Evolutionary conservation across 495 filamentous ascomycete genomes (phyloP).

Genomic region (Hypoxylon fuscum): DNA sequence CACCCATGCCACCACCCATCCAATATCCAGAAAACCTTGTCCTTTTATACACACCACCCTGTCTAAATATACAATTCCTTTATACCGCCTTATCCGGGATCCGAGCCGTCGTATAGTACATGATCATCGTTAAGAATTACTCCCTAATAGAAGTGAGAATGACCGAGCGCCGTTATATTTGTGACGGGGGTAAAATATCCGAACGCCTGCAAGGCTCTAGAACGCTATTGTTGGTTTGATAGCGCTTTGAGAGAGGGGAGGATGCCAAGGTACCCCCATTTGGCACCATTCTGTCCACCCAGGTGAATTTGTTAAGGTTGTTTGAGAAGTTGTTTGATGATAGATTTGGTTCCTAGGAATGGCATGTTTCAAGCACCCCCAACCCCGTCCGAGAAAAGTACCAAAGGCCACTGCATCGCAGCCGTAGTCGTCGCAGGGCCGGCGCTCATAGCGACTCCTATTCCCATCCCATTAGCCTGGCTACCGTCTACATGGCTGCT

Average conservation of each 20-base stretch:
- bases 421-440: slow-evolving; percentile 31
- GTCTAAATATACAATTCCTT: not conserved
- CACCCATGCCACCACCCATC: no score
- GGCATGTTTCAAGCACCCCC: slow-evolving; percentile 31
- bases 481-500: slow-evolving; percentile 26
- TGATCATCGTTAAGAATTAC: slow-evolving; percentile 10
- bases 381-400: slow-evolving; percentile 44
- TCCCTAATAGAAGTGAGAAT: slow-evolving; percentile 9
- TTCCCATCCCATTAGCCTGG: slow-evolving; percentile 14
- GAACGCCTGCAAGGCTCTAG: no score
- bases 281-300: no score
- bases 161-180: not conserved
- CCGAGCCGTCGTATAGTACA: slow-evolving; percentile 33
- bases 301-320: not conserved
- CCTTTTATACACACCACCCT: not conserved
- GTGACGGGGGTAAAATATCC: not conserved
- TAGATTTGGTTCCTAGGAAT: not conserved
- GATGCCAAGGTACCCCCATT: no score
- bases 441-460: slow-evolving; percentile 37
- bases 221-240: no score
- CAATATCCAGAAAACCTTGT: no score
- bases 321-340: not conserved
- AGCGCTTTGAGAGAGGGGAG: no score
- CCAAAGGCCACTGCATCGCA: slow-evolving; percentile 41
- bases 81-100: not conserved